These are phyloP conservation scores for Phytophthora multivora DNA, from an alignment of 352 stramenopile species.

Conservation along the genomic window DNA sequence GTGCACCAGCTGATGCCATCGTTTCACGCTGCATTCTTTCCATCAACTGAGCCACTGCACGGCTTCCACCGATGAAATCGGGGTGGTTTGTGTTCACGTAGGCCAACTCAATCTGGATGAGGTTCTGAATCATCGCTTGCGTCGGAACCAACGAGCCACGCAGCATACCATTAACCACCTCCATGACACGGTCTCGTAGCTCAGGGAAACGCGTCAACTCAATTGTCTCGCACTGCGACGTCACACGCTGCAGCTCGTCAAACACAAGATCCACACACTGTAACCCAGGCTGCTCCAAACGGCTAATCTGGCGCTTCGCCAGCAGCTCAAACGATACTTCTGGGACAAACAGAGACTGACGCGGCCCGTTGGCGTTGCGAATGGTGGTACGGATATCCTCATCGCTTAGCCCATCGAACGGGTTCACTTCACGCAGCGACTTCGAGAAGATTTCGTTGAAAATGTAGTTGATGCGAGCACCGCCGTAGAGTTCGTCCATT, in stretches of 20 bases:
- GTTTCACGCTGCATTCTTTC: constrained; percentile 93
- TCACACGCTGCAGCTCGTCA: constrained; percentile 97
- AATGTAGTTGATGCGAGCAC: constrained; percentile 98
- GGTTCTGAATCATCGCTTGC: constrained; percentile 96
- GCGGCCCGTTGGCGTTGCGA: constrained; percentile 97
- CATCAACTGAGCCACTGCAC: constrained; percentile 95
- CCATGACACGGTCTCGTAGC: constrained; percentile 95
- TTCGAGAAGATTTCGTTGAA: constrained; percentile 98
- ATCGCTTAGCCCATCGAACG: constrained; percentile 97
- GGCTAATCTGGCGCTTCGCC: constrained; percentile 96
- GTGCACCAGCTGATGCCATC: constrained; percentile 43
- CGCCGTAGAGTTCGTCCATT: constrained; percentile 95
- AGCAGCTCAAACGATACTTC: constrained; percentile 99
- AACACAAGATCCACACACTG: constrained; percentile 99
- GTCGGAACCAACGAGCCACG: constrained; percentile 79
- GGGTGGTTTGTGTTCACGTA: constrained; percentile 99
- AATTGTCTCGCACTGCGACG: constrained; percentile 94
- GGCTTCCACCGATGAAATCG: constrained; percentile 98
- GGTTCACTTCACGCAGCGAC: constrained; percentile 91
- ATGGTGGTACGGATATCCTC: constrained; percentile 99
- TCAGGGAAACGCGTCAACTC: constrained; percentile 96
- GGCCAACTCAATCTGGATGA: constrained; percentile 98
- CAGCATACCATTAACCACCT: constrained; percentile 93
- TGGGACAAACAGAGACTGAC: constrained; percentile 97
- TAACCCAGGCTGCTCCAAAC: constrained; percentile 95